Conservation (phyloP, 176 grass and related monocot genomes). For the Cocos nucifera region DNA sequence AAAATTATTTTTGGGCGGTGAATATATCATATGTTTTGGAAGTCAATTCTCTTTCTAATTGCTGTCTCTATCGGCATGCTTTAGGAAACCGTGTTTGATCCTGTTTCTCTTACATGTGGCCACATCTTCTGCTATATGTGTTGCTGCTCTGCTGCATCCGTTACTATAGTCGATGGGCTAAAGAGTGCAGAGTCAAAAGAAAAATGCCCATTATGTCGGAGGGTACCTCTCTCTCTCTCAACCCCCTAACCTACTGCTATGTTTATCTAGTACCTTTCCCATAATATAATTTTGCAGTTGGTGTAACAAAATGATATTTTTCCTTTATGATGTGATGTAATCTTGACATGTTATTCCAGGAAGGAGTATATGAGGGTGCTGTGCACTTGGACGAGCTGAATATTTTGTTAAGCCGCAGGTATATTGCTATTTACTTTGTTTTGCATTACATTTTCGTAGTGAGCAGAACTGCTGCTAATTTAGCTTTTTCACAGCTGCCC, state of each 20-base stretch:
- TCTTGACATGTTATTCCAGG: slow-evolving; percentile 28
- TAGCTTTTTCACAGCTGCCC: slow-evolving; percentile 41
- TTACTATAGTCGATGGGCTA: slow-evolving; percentile 65
- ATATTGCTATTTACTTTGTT: background rate
- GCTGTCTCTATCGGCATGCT: background rate
- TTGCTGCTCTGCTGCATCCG: slow-evolving; percentile 65
- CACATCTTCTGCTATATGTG: slow-evolving; percentile 91
- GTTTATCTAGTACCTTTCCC: no score
- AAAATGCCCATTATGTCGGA: slow-evolving; percentile 80
- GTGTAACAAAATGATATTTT: no score
- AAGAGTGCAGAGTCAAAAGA: slow-evolving; percentile 39
- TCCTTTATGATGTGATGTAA: background rate
- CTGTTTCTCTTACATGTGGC: slow-evolving; percentile 60
- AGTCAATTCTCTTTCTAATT: no score
- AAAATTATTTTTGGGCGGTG: no score
- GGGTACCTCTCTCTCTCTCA: slow-evolving; percentile 20
- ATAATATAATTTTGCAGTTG: no score
- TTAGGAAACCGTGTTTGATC: slow-evolving; percentile 74
- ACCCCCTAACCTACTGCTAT: no score
- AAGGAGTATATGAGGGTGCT: slow-evolving; percentile 48
- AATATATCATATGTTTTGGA: no score
- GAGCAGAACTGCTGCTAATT: background rate
- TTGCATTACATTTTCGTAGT: background rate
- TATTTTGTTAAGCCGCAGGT: slow-evolving; percentile 61
- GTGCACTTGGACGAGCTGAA: slow-evolving; percentile 71